Conservation (phyloP, 1,284 basidiomycete genomes). For the Ceratobasidium sp. region DNA sequence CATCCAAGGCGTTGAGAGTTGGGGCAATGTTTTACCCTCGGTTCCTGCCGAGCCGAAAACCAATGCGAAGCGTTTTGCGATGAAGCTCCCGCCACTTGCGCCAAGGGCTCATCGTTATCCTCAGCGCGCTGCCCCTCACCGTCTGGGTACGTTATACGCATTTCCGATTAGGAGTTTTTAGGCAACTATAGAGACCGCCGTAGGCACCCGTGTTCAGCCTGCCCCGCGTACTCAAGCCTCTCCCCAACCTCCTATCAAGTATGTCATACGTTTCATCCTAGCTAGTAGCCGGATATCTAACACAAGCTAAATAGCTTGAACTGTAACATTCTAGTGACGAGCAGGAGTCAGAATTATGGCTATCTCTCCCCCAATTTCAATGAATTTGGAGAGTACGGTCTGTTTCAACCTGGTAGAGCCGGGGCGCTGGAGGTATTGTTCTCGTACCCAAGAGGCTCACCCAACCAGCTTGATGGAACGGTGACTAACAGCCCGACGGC, state of each 20-base stretch:
- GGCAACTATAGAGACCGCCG: background rate
- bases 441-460: constrained; percentile 4
- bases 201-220: constrained; percentile 9
- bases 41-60: constrained; percentile 7
- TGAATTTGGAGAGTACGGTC: constrained; percentile 6
- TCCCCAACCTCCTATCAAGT: constrained; percentile 3
- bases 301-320: background rate
- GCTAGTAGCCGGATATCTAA: too few relatives aligned
- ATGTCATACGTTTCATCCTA: background rate
- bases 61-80: constrained; percentile 44
- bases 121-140: constrained; percentile 3
- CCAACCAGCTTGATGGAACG: background rate
- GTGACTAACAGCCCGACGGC: constrained; percentile 1
- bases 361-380: background rate
- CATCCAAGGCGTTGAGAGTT: background rate
- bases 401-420: background rate
- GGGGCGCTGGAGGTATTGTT: constrained; percentile 23
- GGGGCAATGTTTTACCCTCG: background rate
- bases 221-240: constrained; percentile 22
- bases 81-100: constrained; percentile 30
- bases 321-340: constrained; percentile 1
- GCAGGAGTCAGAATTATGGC: background rate
- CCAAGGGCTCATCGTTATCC: constrained; percentile 22
- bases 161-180: background rate
- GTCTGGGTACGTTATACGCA: background rate